Evolutionary conservation across 208 protist species (phyloP).

Genomic region (Naegleria lovaniensis): DNA sequence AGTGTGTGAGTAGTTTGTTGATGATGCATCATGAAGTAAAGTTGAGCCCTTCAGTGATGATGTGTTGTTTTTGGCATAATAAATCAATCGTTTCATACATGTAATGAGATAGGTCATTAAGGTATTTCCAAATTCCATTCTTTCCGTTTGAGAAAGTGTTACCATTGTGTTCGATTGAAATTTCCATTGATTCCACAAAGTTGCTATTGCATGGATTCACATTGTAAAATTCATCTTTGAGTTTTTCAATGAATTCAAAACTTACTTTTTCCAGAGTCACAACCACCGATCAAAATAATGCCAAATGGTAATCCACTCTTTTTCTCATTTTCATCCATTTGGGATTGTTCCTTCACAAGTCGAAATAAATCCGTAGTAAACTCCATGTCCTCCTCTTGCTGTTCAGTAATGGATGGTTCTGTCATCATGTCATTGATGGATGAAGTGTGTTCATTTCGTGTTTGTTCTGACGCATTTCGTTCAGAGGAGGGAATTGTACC

Average conservation of each 20-base stretch:
- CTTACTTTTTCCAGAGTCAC: background rate
- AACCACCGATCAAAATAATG: background rate
- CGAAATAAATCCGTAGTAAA: background rate
- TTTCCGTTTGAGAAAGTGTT: background rate
- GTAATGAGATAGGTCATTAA: background rate
- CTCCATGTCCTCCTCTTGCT: background rate
- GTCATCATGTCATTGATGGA: too few relatives aligned
- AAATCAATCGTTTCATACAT: background rate
- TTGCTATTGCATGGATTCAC: background rate
- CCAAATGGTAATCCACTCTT: background rate
- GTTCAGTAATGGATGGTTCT: too few relatives aligned
- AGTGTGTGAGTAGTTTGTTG: too few relatives aligned
- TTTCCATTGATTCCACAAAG: background rate
- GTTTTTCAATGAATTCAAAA: too few relatives aligned
- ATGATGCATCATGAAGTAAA: too few relatives aligned
- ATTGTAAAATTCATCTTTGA: too few relatives aligned
- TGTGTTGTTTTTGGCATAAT: too few relatives aligned
- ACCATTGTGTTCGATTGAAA: background rate
- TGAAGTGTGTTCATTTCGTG: too few relatives aligned
- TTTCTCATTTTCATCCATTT: background rate
- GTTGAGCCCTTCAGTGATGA: too few relatives aligned
- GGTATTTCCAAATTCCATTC: background rate
- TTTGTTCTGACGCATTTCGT: too few relatives aligned
- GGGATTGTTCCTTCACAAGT: background rate
- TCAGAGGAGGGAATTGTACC: too few relatives aligned